Base-by-base conservation (phyloP, 257 asterid species). In the Thymus mandschuricus region DNA sequence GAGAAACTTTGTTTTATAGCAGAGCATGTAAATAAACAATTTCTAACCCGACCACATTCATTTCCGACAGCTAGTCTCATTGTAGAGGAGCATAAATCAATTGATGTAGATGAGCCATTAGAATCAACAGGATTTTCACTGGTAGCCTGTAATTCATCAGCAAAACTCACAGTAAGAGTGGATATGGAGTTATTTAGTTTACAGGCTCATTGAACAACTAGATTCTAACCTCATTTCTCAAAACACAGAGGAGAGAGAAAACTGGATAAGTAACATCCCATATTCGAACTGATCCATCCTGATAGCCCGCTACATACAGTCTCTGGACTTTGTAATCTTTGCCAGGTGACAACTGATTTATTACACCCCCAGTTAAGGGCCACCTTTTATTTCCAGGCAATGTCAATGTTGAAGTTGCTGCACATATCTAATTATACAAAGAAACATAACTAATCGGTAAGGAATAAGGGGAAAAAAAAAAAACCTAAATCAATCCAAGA, bases 241-340 rank as follows among this genome's bases (percentile, higher is more conserved):
- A 80, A 62, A 79, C 78, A 78, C 82, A 87, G 57, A 90, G 79
- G 79, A 79, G 85, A 34, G 84, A 76, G 51, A 90, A 79, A 69
- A 90, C 94, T 56, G 96, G 96, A 84, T 79, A 70, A 60, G 96
- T 93, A 77, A 88, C 93, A 86, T 90, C 94, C 98, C 97, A 93
- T 72, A 93, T 79, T 74, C 84, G 87, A 71, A 88, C 85, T 70
- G 97, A 93, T 79, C 96, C 98, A 81, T 93, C 93, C 72, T 82
- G 87, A 82, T 88, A 93, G 61, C 98, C 98, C 41, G 87, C 89
- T 64, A 85, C 80, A 69, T 84, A 93, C 71, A 93, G 50, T 78
- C 88, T 86, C 67, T 38, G 80, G 48, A 83, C 82, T 82, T 55
- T 78, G 80, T 65, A 83, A 72, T 83, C 86, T 71, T 82, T 82